Conservation (phyloP, 2,329 filamentous ascomycete genomes). For the Botrytis elliptica region DNA sequence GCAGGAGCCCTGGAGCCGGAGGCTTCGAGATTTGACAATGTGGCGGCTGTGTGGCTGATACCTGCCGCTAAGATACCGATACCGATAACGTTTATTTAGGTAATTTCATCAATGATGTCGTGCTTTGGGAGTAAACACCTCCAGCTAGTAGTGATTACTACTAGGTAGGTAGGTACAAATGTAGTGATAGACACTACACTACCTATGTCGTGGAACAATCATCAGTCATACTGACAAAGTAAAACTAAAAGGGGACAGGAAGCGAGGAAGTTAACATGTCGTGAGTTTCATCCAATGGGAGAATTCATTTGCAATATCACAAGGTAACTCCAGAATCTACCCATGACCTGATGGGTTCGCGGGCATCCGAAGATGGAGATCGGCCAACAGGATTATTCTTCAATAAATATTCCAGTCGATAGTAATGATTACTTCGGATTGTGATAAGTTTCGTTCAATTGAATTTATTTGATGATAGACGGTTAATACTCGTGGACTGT, state of each 20-base stretch:
- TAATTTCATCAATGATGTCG: too few species aligned
- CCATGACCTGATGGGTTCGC: not conserved
- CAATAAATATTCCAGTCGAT: not conserved
- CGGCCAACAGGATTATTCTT: not conserved
- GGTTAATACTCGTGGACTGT: not conserved
- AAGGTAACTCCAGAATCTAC: not conserved
- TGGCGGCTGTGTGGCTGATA: conserved; percentile 6
- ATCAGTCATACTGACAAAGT: conserved; percentile 10
- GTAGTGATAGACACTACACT: not conserved
- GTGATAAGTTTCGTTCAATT: not conserved
- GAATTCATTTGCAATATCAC: conserved; percentile 2
- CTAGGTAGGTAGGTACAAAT: not conserved
- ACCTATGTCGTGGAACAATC: not conserved
- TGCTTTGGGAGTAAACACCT: not conserved
- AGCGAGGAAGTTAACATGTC: conserved; percentile 5
- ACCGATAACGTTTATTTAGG: not conserved
- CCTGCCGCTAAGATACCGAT: not conserved
- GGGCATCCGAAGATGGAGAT: not conserved
- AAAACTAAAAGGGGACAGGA: conserved; percentile 16
- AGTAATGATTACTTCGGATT: not conserved
- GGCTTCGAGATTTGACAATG: not conserved
- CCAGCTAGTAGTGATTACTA: not conserved
- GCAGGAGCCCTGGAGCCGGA: not conserved
- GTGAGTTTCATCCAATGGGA: not conserved
- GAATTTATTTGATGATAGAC: not conserved